A percentile compares a stretch with the other conserved stretches of the same genome.
These are phyloP conservation scores for Calocybe gangraenosa DNA, from an alignment of 768 basidiomycete species.

Conservation along the genomic window DNA sequence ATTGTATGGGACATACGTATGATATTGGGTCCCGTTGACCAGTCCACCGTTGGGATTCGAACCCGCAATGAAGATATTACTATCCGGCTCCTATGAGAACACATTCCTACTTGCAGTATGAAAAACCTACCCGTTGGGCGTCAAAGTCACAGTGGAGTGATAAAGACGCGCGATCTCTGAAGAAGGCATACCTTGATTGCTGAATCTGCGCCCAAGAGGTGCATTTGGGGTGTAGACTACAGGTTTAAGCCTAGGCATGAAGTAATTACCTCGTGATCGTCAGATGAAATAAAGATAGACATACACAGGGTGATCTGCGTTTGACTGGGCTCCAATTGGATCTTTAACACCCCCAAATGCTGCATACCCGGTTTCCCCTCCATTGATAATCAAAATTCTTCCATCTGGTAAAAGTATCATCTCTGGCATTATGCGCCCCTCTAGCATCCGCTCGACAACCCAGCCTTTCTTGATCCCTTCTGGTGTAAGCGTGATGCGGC, in stretches of 20 bases:
- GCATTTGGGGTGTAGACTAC: constrained; percentile 44
- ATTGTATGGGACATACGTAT: constrained; percentile 10
- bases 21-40: constrained; percentile 2
- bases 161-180: constrained; percentile 51
- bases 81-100: neutral
- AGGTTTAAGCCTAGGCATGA: constrained; percentile 35
- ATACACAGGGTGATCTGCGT: constrained; percentile 24
- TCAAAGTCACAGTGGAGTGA: constrained; percentile 56
- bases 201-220: constrained; percentile 39
- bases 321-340: constrained; percentile 17
- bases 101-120: constrained; percentile 18
- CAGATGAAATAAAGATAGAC: neutral
- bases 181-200: constrained; percentile 40
- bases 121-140: constrained; percentile 45
- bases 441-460: constrained; percentile 41
- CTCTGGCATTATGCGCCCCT: constrained; percentile 34
- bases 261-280: neutral
- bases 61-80: constrained; percentile 30
- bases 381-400: constrained; percentile 36
- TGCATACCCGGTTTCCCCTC: constrained; percentile 36
- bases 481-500: constrained; percentile 34
- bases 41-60: constrained; percentile 39
- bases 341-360: constrained; percentile 29
- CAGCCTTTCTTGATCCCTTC: constrained; percentile 40
- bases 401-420: constrained; percentile 35